Evolutionary conservation across 83 land plant species (phyloP).

Genomic region (Picea abies): DNA sequence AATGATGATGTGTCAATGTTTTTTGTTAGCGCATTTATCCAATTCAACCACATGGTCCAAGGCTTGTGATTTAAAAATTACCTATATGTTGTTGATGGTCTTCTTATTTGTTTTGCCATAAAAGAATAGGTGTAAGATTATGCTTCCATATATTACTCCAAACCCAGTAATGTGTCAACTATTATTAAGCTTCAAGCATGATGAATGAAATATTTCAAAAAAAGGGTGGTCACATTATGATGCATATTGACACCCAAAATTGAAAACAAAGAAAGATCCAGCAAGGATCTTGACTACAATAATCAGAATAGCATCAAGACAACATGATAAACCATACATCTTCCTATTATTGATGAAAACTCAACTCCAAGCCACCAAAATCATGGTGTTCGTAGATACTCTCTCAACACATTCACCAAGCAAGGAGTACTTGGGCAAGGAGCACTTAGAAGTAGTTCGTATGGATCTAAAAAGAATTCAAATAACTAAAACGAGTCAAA

Average conservation of each 20-base stretch:
- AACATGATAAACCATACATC: conserved; percentile 80
- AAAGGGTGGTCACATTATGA: conserved; percentile 56
- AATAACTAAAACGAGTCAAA: too few relatives aligned
- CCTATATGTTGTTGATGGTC: conserved; percentile 89
- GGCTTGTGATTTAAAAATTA: conserved; percentile 51
- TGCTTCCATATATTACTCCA: conserved; percentile 49
- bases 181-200: conserved; percentile 72
- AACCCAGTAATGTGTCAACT: conserved; percentile 30
- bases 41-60: too few relatives aligned
- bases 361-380: conserved; percentile 67
- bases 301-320: conserved; percentile 75
- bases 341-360: conserved; percentile 61
- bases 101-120: conserved; percentile 76
- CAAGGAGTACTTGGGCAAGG: conserved; percentile 76
- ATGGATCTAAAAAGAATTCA: too few relatives aligned
- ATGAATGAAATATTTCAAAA: conserved; percentile 67
- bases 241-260: conserved; percentile 81
- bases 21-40: too few relatives aligned
- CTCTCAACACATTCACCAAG: conserved; percentile 77
- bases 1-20: too few relatives aligned
- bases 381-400: conserved; percentile 78
- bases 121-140: conserved; percentile 64
- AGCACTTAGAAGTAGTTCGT: too few relatives aligned
- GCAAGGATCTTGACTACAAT: conserved; percentile 53
- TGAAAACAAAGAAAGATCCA: conserved; percentile 60